These are phyloP conservation scores for Caryopteris hybrid DNA, from an alignment of 305 asterid species.

Conservation along the genomic window DNA sequence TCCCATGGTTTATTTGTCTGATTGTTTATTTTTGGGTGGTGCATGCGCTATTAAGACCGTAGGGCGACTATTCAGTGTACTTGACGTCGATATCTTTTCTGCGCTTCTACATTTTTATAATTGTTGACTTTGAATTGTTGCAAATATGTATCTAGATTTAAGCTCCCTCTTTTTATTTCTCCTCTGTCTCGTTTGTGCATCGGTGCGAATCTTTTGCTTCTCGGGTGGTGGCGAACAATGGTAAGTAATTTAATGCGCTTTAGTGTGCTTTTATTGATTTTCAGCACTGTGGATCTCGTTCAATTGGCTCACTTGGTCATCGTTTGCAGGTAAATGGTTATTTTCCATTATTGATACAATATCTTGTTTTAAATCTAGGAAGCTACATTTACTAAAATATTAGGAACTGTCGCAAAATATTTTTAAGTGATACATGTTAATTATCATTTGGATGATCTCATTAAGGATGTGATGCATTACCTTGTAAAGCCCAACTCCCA, in stretches of 20 bases:
- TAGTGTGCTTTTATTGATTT: background rate
- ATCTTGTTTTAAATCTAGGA: conserved; percentile 8
- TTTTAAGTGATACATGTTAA: background rate
- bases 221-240: too few species aligned
- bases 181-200: background rate
- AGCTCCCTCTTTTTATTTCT: background rate
- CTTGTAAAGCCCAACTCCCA: too few species aligned
- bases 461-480: too few species aligned
- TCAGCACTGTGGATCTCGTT: conserved; percentile 20
- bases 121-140: conserved; percentile 16
- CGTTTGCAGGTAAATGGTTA: conserved; percentile 17
- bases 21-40: background rate
- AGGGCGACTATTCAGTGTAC: background rate
- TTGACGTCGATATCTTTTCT: background rate
- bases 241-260: conserved; percentile 15
- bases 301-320: conserved; percentile 10
- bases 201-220: too few species aligned
- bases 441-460: background rate
- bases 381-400: background rate
- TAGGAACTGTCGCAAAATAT: background rate
- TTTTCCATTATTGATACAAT: background rate
- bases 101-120: conserved; percentile 4
- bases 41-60: background rate
- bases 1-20: background rate
- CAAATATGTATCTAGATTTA: conserved; percentile 14